phyloP scores from a whole-genome alignment of 2,329 filamentous ascomycete genomes.

The Xylaria sp. region DNA sequence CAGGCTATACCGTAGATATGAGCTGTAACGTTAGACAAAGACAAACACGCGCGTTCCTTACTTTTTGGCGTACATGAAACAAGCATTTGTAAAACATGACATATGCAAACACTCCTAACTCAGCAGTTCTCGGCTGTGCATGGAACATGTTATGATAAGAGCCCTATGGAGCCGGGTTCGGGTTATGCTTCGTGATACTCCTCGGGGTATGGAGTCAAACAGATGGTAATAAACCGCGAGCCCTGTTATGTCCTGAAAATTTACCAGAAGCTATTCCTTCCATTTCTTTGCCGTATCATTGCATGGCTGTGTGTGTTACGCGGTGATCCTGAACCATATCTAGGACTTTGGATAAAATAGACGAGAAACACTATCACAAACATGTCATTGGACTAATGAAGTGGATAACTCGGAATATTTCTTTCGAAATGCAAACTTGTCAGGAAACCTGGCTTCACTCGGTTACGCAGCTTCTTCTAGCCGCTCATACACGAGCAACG shows the following conservation, averaged over 20 bases:
- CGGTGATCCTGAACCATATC: background rate
- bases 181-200: background rate
- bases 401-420: background rate
- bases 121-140: background rate
- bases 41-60: background rate
- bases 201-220: background rate
- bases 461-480: slow-evolving; percentile 17
- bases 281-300: background rate
- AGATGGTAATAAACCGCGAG: background rate
- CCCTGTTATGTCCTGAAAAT: background rate
- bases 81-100: background rate
- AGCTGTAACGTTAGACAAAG: slow-evolving; percentile 32
- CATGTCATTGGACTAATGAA: background rate
- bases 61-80: background rate
- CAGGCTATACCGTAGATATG: background rate
- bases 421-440: background rate
- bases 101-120: background rate
- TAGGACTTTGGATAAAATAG: background rate
- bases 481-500: slow-evolving; percentile 5
- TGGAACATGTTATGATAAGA: background rate
- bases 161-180: background rate
- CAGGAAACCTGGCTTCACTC: slow-evolving; percentile 4
- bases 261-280: background rate
- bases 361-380: background rate
- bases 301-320: background rate